These are phyloP conservation scores for Amylostereum chailletii DNA, from an alignment of 1,284 basidiomycete genomes.

Conservation along the genomic window DNA sequence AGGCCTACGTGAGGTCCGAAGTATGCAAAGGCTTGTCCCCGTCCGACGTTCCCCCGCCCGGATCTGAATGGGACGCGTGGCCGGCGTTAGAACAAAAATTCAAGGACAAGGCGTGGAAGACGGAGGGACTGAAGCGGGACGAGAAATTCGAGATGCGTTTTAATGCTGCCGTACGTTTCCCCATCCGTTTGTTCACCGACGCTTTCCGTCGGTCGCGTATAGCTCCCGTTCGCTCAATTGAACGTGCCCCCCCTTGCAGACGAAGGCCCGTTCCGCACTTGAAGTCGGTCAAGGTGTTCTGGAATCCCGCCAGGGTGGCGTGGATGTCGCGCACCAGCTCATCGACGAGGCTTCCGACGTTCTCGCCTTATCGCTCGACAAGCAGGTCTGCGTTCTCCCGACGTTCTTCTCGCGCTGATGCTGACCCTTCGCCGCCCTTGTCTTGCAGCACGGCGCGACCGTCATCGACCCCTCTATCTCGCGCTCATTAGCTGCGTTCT, in stretches of 20 bases:
- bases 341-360: slow-evolving; percentile 73
- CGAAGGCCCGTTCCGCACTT: slow-evolving; percentile 44
- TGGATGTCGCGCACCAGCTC: slow-evolving; percentile 48
- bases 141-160: slow-evolving; percentile 92
- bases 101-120: slow-evolving; percentile 55
- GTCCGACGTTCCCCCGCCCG: slow-evolving; percentile 33
- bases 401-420: neutral
- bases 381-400: slow-evolving; percentile 41
- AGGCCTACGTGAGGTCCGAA: slow-evolving; percentile 51
- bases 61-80: slow-evolving; percentile 47
- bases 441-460: slow-evolving; percentile 60
- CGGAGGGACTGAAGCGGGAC: slow-evolving; percentile 64
- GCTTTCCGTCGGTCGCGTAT: slow-evolving; percentile 6
- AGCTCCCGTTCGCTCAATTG: slow-evolving; percentile 9
- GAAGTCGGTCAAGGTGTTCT: slow-evolving; percentile 32
- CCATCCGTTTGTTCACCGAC: too few relatives aligned
- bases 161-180: slow-evolving; percentile 53
- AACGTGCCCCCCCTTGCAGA: slow-evolving; percentile 26
- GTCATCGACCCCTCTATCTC: slow-evolving; percentile 87
- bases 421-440: slow-evolving; percentile 2
- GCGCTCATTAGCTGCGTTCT: slow-evolving; percentile 77
- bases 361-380: slow-evolving; percentile 67
- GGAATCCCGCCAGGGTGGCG: slow-evolving; percentile 29
- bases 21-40: slow-evolving; percentile 50
- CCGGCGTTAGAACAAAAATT: slow-evolving; percentile 38